phyloP scores from a whole-genome alignment of 495 filamentous ascomycete genomes.

The Neurospora sp. region DNA sequence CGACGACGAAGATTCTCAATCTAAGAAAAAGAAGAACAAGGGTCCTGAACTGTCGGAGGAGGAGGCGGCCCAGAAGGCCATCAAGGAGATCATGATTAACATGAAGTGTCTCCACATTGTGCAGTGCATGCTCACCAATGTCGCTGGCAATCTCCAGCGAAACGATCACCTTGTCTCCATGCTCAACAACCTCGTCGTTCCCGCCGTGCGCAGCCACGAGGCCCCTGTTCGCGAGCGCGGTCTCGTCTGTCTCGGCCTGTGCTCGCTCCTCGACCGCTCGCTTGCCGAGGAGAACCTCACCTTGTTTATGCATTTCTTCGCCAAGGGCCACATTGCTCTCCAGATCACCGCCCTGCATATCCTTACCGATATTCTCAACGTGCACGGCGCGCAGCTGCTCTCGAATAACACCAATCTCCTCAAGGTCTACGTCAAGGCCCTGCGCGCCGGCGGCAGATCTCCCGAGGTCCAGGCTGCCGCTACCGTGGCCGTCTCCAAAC shows the following conservation, averaged over 20 bases:
- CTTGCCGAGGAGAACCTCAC: slow-evolving; percentile 88
- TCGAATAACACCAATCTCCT: slow-evolving; percentile 49
- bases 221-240: slow-evolving; percentile 87
- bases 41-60: slow-evolving; percentile 52
- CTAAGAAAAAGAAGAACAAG: slow-evolving; percentile 38
- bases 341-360: slow-evolving; percentile 86
- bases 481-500: slow-evolving; percentile 70
- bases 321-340: slow-evolving; percentile 78
- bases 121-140: slow-evolving; percentile 92
- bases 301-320: slow-evolving; percentile 92
- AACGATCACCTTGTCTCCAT: slow-evolving; percentile 85
- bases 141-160: slow-evolving; percentile 70
- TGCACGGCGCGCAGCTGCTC: slow-evolving; percentile 68
- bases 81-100: slow-evolving; percentile 88
- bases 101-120: slow-evolving; percentile 98
- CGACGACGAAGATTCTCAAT: slow-evolving; percentile 44
- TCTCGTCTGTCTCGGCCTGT: slow-evolving; percentile 79
- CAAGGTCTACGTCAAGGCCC: slow-evolving; percentile 67
- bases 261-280: slow-evolving; percentile 80
- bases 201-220: slow-evolving; percentile 86
- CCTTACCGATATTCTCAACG: slow-evolving; percentile 84
- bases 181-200: slow-evolving; percentile 93
- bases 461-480: slow-evolving; percentile 74
- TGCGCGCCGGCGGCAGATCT: slow-evolving; percentile 56
- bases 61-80: slow-evolving; percentile 67